These are phyloP conservation scores for Blastobotrys buckinghamii DNA, from an alignment of 1,139 yeast genomes.

Conservation along the genomic window DNA sequence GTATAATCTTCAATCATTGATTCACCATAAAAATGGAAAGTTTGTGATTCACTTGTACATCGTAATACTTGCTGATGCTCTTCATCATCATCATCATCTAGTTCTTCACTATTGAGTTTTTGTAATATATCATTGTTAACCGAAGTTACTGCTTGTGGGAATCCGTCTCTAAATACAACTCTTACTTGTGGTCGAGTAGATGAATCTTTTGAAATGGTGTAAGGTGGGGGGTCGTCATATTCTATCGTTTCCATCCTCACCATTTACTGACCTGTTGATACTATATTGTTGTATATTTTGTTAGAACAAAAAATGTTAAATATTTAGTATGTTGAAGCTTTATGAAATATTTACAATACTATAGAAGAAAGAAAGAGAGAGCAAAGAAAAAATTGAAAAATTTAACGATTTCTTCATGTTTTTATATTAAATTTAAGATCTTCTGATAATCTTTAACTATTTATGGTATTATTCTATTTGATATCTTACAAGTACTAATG, in stretches of 20 bases:
- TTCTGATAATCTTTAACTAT: no score
- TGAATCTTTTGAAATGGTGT: slow-evolving; percentile 6
- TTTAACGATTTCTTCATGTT: no score
- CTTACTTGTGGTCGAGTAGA: slow-evolving; percentile 3
- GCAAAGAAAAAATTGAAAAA: no score
- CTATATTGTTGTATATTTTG: neutral
- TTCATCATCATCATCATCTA: neutral
- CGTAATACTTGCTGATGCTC: neutral
- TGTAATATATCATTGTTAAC: neutral
- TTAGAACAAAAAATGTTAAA: neutral
- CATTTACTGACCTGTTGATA: neutral
- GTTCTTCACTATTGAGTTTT: neutral
- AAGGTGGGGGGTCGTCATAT: slow-evolving; percentile 9
- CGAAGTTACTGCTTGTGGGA: neutral
- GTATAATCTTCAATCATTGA: slow-evolving; percentile 4
- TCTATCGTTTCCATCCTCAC: neutral
- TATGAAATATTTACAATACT: no score
- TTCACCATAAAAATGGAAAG: slow-evolving; percentile 7
- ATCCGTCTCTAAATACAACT: slow-evolving; percentile 2
- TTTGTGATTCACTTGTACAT: slow-evolving; percentile 5
- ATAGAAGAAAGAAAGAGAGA: no score
- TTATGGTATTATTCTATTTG: no score
- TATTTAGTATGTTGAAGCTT: neutral
- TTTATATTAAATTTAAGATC: no score
- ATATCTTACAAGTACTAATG: no score